Base-by-base conservation (phyloP, 2,329 filamentous ascomycete genomes). In the Alternaria dauci region DNA sequence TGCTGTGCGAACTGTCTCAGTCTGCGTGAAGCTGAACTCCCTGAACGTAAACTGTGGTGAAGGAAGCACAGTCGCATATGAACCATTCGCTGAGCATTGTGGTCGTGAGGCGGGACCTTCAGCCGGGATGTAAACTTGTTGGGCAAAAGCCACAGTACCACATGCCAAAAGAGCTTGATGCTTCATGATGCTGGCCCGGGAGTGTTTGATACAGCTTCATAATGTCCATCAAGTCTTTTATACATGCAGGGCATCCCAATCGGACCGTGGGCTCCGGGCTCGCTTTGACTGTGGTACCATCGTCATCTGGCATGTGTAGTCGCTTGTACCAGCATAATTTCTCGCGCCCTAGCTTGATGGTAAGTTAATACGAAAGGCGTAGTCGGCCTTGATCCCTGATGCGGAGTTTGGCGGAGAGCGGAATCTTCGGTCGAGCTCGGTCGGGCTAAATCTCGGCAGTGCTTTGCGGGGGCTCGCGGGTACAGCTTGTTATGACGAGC, bases 1-100 rank as follows among this genome's bases (percentile, higher is more conserved):
- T 6, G 79, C 78, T 34, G 73, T 78, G 12, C 79, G 71, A 16
- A 78, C 67, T 2, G 79, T 81, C 51, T 79, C 76, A 4, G 77
- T 79, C 59, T 79, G 78, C 0, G 76, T 80, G 57, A 77, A 80
- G 32, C 71, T 74, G 46, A 75, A 76, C 2, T 70, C 56, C 55
- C 73, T 66, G 65, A 78, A 74, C 32, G 32, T 36, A 14, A 14
- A 8, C 63, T 63, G 52, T 12, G 77, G 76, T 23, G 64, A 67
- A 50, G 71, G 77, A 42, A 57, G 63, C n/a, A 64, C 68, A 52
- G 70, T 75, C 11, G 70, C 68, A 52, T 72, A 72, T 28, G 62
- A 67, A 20, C 55, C 61, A 43, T 70, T 75, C 9, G 47, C 53
- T 11, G 64, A 56, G 57, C 76, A 79, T 60, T 74, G 71, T 23